Percentiles rank a stretch among this genome's conserved stretches.
These are phyloP conservation scores for Chaetothyriales sp. DNA, from an alignment of 2,329 filamentous ascomycete species.

Conservation along the genomic window DNA sequence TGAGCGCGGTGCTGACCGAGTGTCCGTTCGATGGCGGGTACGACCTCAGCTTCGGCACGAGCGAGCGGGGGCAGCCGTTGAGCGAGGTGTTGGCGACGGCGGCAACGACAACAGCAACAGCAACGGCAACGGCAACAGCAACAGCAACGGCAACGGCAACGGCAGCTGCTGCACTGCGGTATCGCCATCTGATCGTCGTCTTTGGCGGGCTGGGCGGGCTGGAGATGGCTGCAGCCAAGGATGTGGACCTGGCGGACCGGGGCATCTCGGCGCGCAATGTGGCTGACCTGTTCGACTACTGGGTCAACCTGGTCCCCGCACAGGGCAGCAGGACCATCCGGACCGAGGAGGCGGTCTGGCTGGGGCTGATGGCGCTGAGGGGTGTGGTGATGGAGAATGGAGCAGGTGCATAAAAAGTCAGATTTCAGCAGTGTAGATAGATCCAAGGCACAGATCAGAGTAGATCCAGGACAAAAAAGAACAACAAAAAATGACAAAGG, in stretches of 20 bases:
- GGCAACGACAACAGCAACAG: conserved; percentile 23
- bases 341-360: conserved; percentile 69
- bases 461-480: no score
- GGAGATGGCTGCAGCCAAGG: conserved; percentile 55
- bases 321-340: conserved; percentile 71
- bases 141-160: no score
- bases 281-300: conserved; percentile 63
- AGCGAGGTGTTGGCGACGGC: conserved; percentile 22
- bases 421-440: no score
- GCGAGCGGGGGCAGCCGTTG: conserved; percentile 51
- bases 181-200: conserved; percentile 60
- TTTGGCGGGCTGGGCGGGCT: conserved; percentile 70
- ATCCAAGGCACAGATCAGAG: no score
- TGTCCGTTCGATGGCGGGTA: conserved; percentile 62
- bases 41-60: conserved; percentile 69
- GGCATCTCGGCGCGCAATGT: conserved; percentile 50
- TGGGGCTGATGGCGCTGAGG: conserved; percentile 56
- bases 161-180: conserved; percentile 26
- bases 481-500: no score
- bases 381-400: conserved; percentile 28
- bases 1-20: conserved; percentile 65
- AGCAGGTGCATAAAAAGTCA: neutral
- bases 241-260: conserved; percentile 42
- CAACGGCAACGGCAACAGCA: no score
- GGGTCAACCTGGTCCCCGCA: conserved; percentile 65